Evolutionary conservation across 345 rosid species (phyloP).

Genomic region (Clausena lansium): DNA sequence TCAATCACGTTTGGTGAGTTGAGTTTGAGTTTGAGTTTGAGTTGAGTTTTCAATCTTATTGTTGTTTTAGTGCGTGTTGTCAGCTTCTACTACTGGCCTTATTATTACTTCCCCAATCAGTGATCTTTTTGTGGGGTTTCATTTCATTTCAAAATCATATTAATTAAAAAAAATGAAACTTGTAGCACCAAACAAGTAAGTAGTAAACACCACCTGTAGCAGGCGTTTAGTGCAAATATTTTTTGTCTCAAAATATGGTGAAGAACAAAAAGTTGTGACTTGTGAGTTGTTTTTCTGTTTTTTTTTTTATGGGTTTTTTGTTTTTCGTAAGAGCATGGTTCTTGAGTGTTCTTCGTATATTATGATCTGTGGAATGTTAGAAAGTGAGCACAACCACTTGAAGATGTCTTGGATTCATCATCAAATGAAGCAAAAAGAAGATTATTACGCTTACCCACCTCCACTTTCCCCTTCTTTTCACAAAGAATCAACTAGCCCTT

Average conservation of each 20-base stretch:
- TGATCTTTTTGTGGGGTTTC: slow-evolving; percentile 7
- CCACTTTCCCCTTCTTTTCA: slow-evolving; percentile 36
- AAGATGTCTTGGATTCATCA: slow-evolving; percentile 54
- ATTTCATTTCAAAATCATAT: slow-evolving; percentile 1
- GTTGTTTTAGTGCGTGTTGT: slow-evolving; percentile 21
- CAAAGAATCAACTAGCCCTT: slow-evolving; percentile 31
- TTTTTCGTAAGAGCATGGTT: slow-evolving; percentile 11
- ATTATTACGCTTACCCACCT: slow-evolving; percentile 49
- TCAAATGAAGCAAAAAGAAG: slow-evolving; percentile 55
- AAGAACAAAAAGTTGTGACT: neutral
- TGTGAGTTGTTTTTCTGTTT: slow-evolving; percentile 6
- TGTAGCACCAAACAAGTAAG: neutral
- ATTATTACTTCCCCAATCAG: slow-evolving; percentile 16
- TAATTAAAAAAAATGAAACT: neutral
- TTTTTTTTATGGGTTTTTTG: slow-evolving; percentile 1
- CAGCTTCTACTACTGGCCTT: slow-evolving; percentile 18
- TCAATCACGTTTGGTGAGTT: slow-evolving; percentile 29
- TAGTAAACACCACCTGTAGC: neutral
- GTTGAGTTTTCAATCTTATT: slow-evolving; percentile 11
- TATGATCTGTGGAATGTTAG: slow-evolving; percentile 36
- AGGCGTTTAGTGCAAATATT: neutral
- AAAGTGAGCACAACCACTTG: slow-evolving; percentile 28
- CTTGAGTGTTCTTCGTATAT: slow-evolving; percentile 18
- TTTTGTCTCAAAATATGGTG: slow-evolving; percentile 14
- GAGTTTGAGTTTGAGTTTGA: neutral